phyloP scores from a whole-genome alignment of 257 asterid species.

The Perilla frutescens region DNA sequence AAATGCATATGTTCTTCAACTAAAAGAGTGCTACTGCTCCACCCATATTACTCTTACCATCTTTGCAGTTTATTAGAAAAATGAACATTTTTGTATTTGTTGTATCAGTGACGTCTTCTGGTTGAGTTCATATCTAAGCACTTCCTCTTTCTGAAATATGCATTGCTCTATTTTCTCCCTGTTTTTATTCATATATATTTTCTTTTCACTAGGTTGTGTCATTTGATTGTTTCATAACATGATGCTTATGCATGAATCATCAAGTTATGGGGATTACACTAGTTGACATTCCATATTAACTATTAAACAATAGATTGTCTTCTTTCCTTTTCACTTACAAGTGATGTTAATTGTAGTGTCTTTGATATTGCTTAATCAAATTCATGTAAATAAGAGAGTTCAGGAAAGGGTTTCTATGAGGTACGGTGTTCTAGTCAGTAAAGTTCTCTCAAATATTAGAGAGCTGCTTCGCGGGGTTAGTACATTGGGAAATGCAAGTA shows the following conservation, averaged over 20 bases:
- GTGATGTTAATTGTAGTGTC: conserved; percentile 25
- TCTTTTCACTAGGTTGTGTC: conserved; percentile 8
- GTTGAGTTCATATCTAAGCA: no score
- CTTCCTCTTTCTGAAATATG: no score
- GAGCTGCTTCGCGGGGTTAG: conserved; percentile 97
- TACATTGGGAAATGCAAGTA: conserved; percentile 98
- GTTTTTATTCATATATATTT: no score
- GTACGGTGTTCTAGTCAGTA: conserved; percentile 80
- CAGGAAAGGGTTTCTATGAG: conserved; percentile 83
- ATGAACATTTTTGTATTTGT: not conserved
- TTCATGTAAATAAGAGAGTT: conserved; percentile 85
- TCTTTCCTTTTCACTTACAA: conserved; percentile 24
- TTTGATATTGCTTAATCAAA: conserved; percentile 52
- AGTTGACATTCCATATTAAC: conserved; percentile 29
- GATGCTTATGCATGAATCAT: not conserved
- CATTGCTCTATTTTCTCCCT: not conserved
- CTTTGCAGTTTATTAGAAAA: conserved; percentile 5
- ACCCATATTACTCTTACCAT: conserved; percentile 12
- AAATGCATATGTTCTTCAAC: no score
- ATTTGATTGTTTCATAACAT: conserved; percentile 25
- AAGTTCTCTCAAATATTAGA: conserved; percentile 78
- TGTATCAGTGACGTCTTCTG: no score
- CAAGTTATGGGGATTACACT: not conserved
- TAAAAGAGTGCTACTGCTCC: no score
- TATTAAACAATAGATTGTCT: conserved; percentile 10